phyloP scores from a whole-genome alignment of 1,139 yeast species.

The Blastobotrys raffinosifermentans region DNA sequence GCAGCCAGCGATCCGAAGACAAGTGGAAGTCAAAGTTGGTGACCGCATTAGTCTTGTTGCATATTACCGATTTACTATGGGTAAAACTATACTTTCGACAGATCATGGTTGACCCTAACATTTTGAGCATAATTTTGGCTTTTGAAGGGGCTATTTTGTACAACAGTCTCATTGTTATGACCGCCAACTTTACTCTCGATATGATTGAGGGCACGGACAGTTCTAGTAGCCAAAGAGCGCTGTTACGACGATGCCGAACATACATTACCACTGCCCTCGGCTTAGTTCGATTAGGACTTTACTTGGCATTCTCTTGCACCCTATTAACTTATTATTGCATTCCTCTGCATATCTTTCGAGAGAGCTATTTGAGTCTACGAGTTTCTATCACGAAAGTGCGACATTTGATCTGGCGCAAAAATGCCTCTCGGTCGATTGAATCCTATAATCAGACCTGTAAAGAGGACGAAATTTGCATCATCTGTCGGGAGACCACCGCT shows the following conservation, averaged over 20 bases:
- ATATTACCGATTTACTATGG: slow-evolving; percentile 18
- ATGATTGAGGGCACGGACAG: slow-evolving; percentile 5
- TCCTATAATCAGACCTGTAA: slow-evolving; percentile 48
- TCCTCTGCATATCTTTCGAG: slow-evolving; percentile 27
- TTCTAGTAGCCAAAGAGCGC: no score
- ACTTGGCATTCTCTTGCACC: slow-evolving; percentile 22
- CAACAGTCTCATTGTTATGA: slow-evolving; percentile 16
- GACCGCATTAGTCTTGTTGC: slow-evolving; percentile 10
- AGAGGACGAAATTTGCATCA: slow-evolving; percentile 51
- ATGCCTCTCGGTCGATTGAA: slow-evolving; percentile 19
- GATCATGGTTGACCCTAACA: slow-evolving; percentile 11
- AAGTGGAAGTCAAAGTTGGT: slow-evolving; percentile 4
- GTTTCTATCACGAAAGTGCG: slow-evolving; percentile 23
- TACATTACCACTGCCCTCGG: slow-evolving; percentile 7
- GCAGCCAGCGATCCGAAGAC: slow-evolving; percentile 4
- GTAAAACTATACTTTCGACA: slow-evolving; percentile 10
- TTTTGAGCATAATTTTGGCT: slow-evolving; percentile 19
- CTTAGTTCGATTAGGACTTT: slow-evolving; percentile 18
- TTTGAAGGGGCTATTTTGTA: slow-evolving; percentile 22
- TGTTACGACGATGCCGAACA: slow-evolving; percentile 2
- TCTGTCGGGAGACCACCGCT: slow-evolving; percentile 44
- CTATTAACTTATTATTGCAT: slow-evolving; percentile 24
- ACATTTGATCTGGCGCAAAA: slow-evolving; percentile 23
- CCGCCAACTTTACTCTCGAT: slow-evolving; percentile 14
- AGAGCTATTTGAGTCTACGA: slow-evolving; percentile 25